phyloP scores from a whole-genome alignment of 371 early-diverging fungal genomes.

The Dichotomocladium elegans region DNA sequence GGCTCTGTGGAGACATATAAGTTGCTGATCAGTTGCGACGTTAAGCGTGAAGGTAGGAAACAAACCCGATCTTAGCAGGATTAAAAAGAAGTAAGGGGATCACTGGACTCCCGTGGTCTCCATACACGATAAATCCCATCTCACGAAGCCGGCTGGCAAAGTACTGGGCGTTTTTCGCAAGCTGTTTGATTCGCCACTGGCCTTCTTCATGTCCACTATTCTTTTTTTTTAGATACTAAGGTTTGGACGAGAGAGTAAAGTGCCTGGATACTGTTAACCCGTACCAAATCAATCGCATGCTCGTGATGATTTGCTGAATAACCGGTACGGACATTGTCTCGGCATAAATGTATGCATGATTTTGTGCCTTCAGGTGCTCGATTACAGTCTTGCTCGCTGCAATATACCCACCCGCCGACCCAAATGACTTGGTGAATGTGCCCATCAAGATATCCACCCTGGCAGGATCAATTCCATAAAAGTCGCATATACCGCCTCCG shows the following conservation, averaged over 20 bases:
- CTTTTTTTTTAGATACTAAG: no score
- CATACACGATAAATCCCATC: constrained; percentile 96
- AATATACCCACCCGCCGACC: constrained; percentile 98
- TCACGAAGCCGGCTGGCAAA: constrained; percentile 80
- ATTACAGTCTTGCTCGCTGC: constrained; percentile 82
- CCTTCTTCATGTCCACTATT: constrained; percentile 90
- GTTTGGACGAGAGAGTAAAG: no score
- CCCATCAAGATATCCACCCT: constrained; percentile 99
- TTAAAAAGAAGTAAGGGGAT: constrained; percentile 96
- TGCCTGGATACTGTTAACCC: no score
- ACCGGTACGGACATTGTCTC: constrained; percentile 95
- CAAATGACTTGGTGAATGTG: constrained; percentile 99
- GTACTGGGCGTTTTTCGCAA: constrained; percentile 88
- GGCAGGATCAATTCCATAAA: constrained; percentile 82
- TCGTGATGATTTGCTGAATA: constrained; percentile 89
- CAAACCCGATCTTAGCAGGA: constrained; percentile 94
- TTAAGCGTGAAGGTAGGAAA: no score
- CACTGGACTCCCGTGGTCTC: constrained; percentile 92
- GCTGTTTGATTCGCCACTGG: constrained; percentile 71
- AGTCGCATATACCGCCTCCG: constrained; percentile 98
- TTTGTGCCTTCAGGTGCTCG: constrained; percentile 76
- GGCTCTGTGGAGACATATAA: no score
- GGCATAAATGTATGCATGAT: constrained; percentile 87
- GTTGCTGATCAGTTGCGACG: no score
- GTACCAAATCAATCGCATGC: constrained; percentile 74